Base-by-base conservation (phyloP, 345 rosid species). In the Isatis tinctoria region DNA sequence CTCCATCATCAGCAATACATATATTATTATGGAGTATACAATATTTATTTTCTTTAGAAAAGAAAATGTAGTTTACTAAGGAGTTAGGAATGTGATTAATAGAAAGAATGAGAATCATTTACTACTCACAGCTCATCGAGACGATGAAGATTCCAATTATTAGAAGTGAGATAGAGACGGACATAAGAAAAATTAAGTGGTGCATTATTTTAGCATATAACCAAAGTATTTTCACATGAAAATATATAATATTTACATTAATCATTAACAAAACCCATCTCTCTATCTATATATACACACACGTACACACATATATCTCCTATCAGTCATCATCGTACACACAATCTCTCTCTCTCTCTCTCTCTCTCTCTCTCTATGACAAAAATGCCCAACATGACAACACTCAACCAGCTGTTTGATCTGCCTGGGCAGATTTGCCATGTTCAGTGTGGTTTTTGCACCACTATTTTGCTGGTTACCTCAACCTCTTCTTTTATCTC, bases 391-490 rank as follows among this genome's bases (percentile, higher is more conserved):
- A 72, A 44, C 75, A 83, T 95, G 96, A 83, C 90, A 47, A 80
- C 86, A 66, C 62, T 88, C 63, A 87, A 78, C 75, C 86, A 83
- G 64, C 82, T 85, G 65, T 82, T 90, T 75, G 93, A 90, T 83
- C 87, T 85, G 53, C 89, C 97, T 14, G 96, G 93, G 56, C 93
- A 95, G 87, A 87, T 95, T 77, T 95, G 94, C 83, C 90, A 92
- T 72, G 97, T 95, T n/a, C 93, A 92, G 74, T 95, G 97, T 76
- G 96, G 98, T 48, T 92, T 86, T 78, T 90, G 98, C 84, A 83
- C 86, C 78, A 95, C 99, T 76, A 86, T 92, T 78, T 83, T 95
- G 67, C 88, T 92, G 85, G 99, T 95, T 5, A 59, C 17, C 16
- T 22, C 12, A 12, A 9, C 39, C 18, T 49, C 36, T 17, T 18